Percentiles rank a stretch among this genome's conserved stretches.
phyloP scores from a whole-genome alignment of 163 green algal genomes.

The Botryococcus braunii region DNA sequence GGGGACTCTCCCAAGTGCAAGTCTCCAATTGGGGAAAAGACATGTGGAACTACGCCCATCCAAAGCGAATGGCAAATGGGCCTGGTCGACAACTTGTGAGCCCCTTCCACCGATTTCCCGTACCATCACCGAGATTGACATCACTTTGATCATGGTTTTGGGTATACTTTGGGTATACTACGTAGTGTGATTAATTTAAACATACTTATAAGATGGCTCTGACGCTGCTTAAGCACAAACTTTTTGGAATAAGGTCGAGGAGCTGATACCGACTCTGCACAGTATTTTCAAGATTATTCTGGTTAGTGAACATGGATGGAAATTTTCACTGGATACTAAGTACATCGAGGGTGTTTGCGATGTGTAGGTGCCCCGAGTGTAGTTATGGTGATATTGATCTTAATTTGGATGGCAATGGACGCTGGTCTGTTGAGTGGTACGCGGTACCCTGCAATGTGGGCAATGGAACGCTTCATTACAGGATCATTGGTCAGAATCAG shows the following conservation, averaged over 20 bases:
- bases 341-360: background rate
- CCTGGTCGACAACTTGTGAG: slow-evolving; percentile 14
- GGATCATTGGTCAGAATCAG: slow-evolving; percentile 10
- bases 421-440: slow-evolving; percentile 30
- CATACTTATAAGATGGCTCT: background rate
- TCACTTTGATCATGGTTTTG: background rate
- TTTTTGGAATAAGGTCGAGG: background rate
- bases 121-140: background rate
- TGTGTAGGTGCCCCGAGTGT: slow-evolving; percentile 29
- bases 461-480: slow-evolving; percentile 19
- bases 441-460: slow-evolving; percentile 25
- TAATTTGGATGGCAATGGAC: slow-evolving; percentile 17
- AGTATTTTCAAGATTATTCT: background rate
- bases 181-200: background rate
- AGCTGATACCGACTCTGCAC: background rate
- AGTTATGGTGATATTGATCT: slow-evolving; percentile 16
- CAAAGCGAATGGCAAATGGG: slow-evolving; percentile 1
- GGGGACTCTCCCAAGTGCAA: too few species aligned
- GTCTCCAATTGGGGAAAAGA: too few species aligned
- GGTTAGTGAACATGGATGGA: background rate
- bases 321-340: background rate
- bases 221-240: background rate
- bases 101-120: background rate
- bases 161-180: background rate
- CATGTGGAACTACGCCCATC: slow-evolving; percentile 22